Conservation (phyloP, 257 asterid species). For the Solanum rostratum region DNA sequence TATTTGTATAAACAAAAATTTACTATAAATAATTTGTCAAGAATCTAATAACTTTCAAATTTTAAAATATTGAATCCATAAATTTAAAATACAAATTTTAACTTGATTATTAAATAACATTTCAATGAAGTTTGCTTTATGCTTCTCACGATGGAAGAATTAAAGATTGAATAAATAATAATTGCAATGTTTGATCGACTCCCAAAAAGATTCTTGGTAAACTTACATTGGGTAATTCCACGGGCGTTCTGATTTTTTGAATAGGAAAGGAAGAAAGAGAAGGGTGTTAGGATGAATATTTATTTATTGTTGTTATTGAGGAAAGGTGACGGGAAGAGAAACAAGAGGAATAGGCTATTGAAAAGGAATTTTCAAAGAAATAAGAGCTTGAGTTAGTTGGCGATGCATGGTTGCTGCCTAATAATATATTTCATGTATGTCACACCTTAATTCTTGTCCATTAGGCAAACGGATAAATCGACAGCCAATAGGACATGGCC, state of each 20-base stretch:
- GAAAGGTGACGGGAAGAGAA: background rate
- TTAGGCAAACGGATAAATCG: background rate
- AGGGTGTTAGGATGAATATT: background rate
- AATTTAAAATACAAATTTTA: background rate
- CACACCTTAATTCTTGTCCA: background rate
- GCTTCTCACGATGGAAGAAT: background rate
- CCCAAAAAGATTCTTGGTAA: background rate
- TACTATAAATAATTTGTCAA: background rate
- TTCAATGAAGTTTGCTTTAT: background rate
- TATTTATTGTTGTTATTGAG: background rate
- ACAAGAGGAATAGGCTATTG: background rate
- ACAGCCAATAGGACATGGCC: background rate
- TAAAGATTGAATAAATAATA: background rate
- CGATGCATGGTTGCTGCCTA: background rate
- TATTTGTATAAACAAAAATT: background rate
- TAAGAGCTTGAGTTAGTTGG: background rate
- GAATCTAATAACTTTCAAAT: background rate
- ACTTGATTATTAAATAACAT: background rate
- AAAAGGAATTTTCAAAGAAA: background rate
- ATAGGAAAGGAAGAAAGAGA: background rate
- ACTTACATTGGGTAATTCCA: background rate
- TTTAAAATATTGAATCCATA: background rate
- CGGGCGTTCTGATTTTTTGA: background rate
- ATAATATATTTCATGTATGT: background rate
- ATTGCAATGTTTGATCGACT: background rate